Evolutionary conservation across 2,329 filamentous ascomycete genomes (phyloP), one percentile per base, ranked within the genome.

Genomic region (Sclerotiophoma versabilis): DNA sequence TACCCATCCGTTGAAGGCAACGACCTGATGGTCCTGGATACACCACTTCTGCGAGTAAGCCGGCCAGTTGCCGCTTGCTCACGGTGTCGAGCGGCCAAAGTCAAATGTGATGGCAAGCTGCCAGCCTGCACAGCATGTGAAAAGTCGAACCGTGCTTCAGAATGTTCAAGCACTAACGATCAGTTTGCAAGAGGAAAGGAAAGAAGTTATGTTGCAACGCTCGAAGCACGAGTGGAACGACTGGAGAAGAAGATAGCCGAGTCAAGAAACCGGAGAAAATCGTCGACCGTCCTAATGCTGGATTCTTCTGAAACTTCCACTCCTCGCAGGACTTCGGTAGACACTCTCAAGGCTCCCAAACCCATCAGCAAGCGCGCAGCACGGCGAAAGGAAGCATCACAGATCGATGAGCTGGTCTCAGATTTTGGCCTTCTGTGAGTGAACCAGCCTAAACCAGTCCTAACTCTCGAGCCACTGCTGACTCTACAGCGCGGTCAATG

Each of bases 101-200:
- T 98, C 73, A 97, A 96, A 86, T 99, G 95, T 70, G 95, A 98
- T 78, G 93, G 95, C 58, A 97, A 97, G 75, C 81, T 98, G 30
- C 95, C 95, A 10, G 92, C 93, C 7, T 99, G 95, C 72, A 96
- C 92, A 7, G 93, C 93, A 15, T 98, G 95, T 72, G 93, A 97
- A 76, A 93, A 92, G 76, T 91, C 92, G 12, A 92, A 93, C 25
- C 89, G 92, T 58, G 87, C 90, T 49, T 87, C 83, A 56, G 92
- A 96, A 72, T 99, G 95, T 74, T 96, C 92, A 6, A 92, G 92
- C 50, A 93, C 92, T 7, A 97, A 96, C 68, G 93, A 98, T 71
- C 92, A 97, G 73, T 98, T 97, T 76, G 93, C 93, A 0, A 84
- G 92, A 59, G 95, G 95, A 57, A 98, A 98, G 75, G 95, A 98